phyloP scores from a whole-genome alignment of 2,329 filamentous ascomycete species.

The Fusarium denticulatum region DNA sequence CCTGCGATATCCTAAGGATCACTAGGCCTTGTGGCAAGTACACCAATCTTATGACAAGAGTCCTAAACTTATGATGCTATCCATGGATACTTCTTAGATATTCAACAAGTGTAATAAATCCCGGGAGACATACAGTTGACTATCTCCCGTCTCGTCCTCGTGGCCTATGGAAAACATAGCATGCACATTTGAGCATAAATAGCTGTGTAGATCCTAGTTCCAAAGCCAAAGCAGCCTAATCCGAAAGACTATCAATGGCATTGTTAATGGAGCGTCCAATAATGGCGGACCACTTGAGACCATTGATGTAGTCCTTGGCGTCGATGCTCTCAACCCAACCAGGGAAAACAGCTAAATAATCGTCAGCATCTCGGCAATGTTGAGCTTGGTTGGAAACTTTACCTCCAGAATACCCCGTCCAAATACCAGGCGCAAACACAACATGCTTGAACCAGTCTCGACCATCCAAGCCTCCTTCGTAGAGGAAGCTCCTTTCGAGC shows the following conservation, averaged over 20 bases:
- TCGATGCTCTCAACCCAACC: conserved; percentile 72
- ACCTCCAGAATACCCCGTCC: conserved; percentile 90
- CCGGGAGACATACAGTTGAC: no score
- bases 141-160: no score
- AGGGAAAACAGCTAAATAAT: conserved; percentile 64
- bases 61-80: no score
- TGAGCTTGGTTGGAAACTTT: conserved; percentile 43
- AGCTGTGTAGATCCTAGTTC: not conserved
- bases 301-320: conserved; percentile 65
- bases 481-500: conserved; percentile 83
- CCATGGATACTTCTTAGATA: no score
- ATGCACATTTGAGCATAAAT: no score
- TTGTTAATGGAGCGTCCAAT: conserved; percentile 62
- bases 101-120: no score
- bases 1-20: no score
- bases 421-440: conserved; percentile 88
- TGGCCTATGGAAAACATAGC: no score
- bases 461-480: conserved; percentile 78
- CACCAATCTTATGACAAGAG: no score
- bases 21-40: no score
- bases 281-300: conserved; percentile 67
- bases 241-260: conserved; percentile 54
- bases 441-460: conserved; percentile 94
- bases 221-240: not conserved
- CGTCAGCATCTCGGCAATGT: not conserved